A percentile compares a stretch with the other conserved stretches of the same genome.
Evolutionary conservation across 2,329 filamentous ascomycete species (phyloP).

Genomic region (Leptographium wingfieldii): DNA sequence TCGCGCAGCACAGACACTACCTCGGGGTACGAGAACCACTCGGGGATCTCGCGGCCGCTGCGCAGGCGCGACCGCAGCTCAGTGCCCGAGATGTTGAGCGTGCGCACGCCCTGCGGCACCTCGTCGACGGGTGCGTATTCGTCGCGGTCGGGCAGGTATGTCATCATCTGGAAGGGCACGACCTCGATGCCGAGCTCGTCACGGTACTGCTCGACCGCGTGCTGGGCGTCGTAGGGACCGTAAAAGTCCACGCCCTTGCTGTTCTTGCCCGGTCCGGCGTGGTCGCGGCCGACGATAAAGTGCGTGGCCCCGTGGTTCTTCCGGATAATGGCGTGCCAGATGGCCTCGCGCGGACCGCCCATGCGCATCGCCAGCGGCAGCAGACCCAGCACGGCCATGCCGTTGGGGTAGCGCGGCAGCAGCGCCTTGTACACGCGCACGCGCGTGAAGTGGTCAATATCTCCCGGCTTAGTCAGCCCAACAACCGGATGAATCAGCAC

Average conservation of each 20-base stretch:
- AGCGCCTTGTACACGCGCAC: constrained; percentile 98
- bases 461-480: constrained; percentile 94
- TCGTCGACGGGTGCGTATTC: constrained; percentile 93
- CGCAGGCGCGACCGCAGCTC: constrained; percentile 87
- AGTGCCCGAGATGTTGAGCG: constrained; percentile 74
- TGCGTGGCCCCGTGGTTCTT: constrained; percentile 99
- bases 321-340: constrained; percentile 99
- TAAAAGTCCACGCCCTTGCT: constrained; percentile 95
- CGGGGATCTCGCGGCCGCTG: constrained; percentile 87
- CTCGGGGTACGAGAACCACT: constrained; percentile 99
- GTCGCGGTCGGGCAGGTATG: constrained; percentile 92
- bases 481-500: constrained; percentile 98
- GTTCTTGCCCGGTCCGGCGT: constrained; percentile 97
- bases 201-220: constrained; percentile 91
- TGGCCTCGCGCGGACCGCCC: constrained; percentile 94
- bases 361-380: constrained; percentile 97
- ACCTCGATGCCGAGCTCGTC: constrained; percentile 97
- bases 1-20: constrained; percentile 93
- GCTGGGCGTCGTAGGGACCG: constrained; percentile 93
- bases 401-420: constrained; percentile 92
- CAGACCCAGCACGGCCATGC: constrained; percentile 94
- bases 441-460: constrained; percentile 99
- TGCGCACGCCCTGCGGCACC: constrained; percentile 71
- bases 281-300: constrained; percentile 98
- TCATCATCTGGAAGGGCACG: constrained; percentile 99